Evolutionary conservation across 805 yeast genomes (phyloP).

Genomic region (Sugiyamaella floridensis): DNA sequence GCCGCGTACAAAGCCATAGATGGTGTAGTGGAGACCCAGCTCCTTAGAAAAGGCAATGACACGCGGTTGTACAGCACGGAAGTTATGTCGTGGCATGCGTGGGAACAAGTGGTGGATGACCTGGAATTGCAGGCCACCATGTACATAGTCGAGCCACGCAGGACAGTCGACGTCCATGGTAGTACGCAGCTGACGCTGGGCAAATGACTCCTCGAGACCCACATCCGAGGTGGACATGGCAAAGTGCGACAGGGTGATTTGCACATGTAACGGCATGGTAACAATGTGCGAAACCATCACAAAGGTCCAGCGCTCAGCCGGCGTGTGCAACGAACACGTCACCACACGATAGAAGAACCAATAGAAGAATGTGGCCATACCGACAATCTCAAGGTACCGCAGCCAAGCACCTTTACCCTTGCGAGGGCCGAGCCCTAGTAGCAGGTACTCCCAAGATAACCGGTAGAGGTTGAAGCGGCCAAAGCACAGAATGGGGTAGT

Average conservation of each 20-base stretch:
- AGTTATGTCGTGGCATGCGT: conserved; percentile 79
- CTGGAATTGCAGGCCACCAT: conserved; percentile 90
- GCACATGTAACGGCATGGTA: conserved; percentile 91
- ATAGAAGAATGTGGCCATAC: conserved; percentile 60
- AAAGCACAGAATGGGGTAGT: conserved; percentile 72
- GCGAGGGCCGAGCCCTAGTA: conserved; percentile 72
- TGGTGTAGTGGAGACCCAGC: conserved; percentile 72
- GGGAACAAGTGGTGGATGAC: conserved; percentile 89
- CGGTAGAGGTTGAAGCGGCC: conserved; percentile 83
- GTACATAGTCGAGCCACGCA: conserved; percentile 82
- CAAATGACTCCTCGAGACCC: conserved; percentile 72
- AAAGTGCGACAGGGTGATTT: conserved; percentile 81
- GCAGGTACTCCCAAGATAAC: conserved; percentile 68
- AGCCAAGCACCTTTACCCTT: conserved; percentile 83
- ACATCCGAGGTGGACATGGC: conserved; percentile 90
- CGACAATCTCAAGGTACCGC: conserved; percentile 67
- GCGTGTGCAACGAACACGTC: conserved; percentile 44
- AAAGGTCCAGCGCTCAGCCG: conserved; percentile 49
- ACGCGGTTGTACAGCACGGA: conserved; percentile 63
- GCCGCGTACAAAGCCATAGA: conserved; percentile 78
- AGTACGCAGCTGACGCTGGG: conserved; percentile 74
- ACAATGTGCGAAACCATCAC: conserved; percentile 68
- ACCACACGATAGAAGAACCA: conserved; percentile 75
- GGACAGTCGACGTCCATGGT: conserved; percentile 97
- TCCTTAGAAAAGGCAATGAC: conserved; percentile 70